Conservation (phyloP, 2,329 filamentous ascomycete genomes). For the Alternaria alternata region DNA sequence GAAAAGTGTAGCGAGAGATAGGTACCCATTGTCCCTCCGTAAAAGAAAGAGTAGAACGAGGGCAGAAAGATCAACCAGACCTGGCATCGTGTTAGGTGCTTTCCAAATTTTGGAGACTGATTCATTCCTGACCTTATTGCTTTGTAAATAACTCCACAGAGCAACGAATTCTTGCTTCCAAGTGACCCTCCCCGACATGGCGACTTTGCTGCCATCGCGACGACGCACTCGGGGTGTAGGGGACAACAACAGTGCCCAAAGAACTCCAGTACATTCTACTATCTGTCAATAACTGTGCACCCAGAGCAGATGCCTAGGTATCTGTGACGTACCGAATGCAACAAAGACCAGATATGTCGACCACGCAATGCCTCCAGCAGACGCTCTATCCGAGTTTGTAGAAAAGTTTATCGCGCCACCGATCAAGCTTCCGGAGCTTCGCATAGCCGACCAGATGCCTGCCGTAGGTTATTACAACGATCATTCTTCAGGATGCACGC, state of each 20-base stretch:
- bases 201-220: conserved; percentile 5
- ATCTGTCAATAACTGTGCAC: not conserved
- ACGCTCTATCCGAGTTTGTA: conserved; percentile 8
- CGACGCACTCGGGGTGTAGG: conserved; percentile 10
- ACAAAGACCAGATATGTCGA: conserved; percentile 19
- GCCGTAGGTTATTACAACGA: not conserved
- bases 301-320: not conserved
- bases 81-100: conserved; percentile 2
- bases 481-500: not conserved
- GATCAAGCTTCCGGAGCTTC: conserved; percentile 18
- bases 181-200: conserved; percentile 1
- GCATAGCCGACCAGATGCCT: conserved; percentile 23
- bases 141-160: conserved; percentile 5
- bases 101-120: not conserved
- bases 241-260: conserved; percentile 16
- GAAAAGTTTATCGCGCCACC: conserved; percentile 21
- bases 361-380: conserved; percentile 13
- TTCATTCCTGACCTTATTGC: not conserved
- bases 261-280: conserved; percentile 14
- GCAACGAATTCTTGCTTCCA: conserved; percentile 13
- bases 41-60: conserved; percentile 20
- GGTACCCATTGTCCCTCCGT: conserved; percentile 19
- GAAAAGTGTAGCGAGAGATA: conserved; percentile 22
- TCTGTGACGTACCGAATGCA: conserved; percentile 10
- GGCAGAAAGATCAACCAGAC: conserved; percentile 16